Evolutionary conservation across 495 filamentous ascomycete genomes (phyloP), one percentile per base, ranked within the genome.

Genomic region (Aspergillus leporis): DNA sequence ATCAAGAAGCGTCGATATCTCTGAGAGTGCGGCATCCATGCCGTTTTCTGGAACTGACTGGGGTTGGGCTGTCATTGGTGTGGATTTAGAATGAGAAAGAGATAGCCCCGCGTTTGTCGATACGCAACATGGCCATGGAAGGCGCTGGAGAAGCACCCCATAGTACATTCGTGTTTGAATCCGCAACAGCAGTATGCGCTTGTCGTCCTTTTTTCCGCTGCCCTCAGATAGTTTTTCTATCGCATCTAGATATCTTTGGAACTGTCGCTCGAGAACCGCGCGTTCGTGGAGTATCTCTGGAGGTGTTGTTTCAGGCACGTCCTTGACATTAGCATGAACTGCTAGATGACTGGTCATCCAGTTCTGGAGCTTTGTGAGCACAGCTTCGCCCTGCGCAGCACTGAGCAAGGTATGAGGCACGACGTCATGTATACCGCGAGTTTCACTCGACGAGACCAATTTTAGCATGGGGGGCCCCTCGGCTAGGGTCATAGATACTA

Each of bases 401-500:
- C 22, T 43, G 45, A 28, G 13, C 19, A 65, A 67, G 5, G 21
- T 9, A 13, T 65, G 41, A n/a, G 61, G 49, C 4, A 60, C 63
- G 34, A 60, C 50, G 41, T 21, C 19, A 5, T 18, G n/a, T 7
- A 21, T 21, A 1, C 41, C 41, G n/a, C 16, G 6, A 1, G 5
- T 19, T 21, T 45, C 41, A 7, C 18, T 21, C 18, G 41, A 14
- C 7, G 51, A 14, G 10, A 18, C 41, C 5, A 54, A 23, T 1
- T 14, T 12, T 14, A 63, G 51, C 25, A n/a, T 60, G 41, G 7
- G 60, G 60, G 3, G n/a, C 2, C 18, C n/a, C 21, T 9, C 70
- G 64, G 3, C 45, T 38, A 28, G 56, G 43, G 18, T 65, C 46
- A 46, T 66, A 72, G 14, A 63, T 59, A 40, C 62, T 69, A 1